Base-by-base conservation (phyloP, 371 early-diverging fungal species). In the Mucor circinelloides region DNA sequence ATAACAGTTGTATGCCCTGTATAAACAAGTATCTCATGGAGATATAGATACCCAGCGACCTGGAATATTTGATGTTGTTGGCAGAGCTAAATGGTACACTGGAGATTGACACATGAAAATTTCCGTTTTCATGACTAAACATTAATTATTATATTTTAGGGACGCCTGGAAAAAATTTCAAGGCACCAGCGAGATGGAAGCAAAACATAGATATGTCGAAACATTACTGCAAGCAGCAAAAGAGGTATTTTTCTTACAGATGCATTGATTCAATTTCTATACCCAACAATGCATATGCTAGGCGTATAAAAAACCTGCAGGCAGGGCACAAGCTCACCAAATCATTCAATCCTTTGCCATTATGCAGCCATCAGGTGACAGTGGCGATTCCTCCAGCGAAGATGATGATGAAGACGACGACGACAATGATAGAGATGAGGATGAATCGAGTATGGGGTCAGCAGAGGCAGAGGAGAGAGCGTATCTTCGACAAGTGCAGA, bases 11-110 rank as follows among this genome's bases (percentile, higher is more conserved):
- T 82, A 82, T 68, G 80, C 78, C n/a, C 69, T 76, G 23, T 80
- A 82, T 62, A 82, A 82, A 32, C 83, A 82, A 74, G 80, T 75
- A 12, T 72, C 82, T 12, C 68, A 75, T 28, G 83, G 83, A 4
- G 64, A 82, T 68, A 68, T 79, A 2, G 73, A 73, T 64, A 77
- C 79, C 17, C 71, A 74, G 64, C 52, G 83, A 23, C 83, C 83
- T 1, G 83, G 80, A 5, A 54, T 83, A 61, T 83, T 80, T 68
- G 83, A 83, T 68, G 71, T 80, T 36, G 77, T 80, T 50, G 83
- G 83, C 19, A 68, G 79, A 63, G 80, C 83, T 1, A 83, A 80
- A 64, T 83, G 83, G 83, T 80, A 77, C 23, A 42, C 0, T 7
- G 0, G 12, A 13, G 30, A 36, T 31, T 25, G 10, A 13, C 50